Conservation (phyloP, 2,329 filamentous ascomycete species). For the Colletotrichum musae region DNA sequence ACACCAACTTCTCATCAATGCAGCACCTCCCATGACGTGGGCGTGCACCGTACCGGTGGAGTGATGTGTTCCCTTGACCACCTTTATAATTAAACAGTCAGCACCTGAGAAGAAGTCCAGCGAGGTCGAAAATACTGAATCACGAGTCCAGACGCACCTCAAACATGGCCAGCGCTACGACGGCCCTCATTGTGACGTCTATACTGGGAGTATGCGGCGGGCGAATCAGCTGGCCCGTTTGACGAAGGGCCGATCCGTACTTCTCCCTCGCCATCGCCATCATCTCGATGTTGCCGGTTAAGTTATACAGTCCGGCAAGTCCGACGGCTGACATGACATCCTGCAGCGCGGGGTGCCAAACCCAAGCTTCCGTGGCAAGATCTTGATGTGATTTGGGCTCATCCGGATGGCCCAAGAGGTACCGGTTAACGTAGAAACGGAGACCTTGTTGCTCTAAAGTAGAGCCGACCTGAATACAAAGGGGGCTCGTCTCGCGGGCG, state of each 20-base stretch:
- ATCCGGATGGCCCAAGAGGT: constrained; percentile 66
- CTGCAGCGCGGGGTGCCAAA: constrained; percentile 57
- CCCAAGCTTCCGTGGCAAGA: constrained; percentile 53
- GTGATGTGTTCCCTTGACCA: constrained; percentile 62
- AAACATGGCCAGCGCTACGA: constrained; percentile 73
- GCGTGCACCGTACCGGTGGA: constrained; percentile 67
- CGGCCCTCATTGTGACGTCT: constrained; percentile 64
- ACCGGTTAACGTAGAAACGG: constrained; percentile 66
- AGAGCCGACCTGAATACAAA: constrained; percentile 53
- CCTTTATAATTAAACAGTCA: constrained; percentile 48
- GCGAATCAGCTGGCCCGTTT: constrained; percentile 59
- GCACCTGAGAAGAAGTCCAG: too few relatives aligned
- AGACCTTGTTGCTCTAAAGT: constrained; percentile 63
- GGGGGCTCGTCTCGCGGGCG: constrained; percentile 24
- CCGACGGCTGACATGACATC: constrained; percentile 71
- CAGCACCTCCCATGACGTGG: constrained; percentile 72
- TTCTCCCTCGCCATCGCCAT: constrained; percentile 63
- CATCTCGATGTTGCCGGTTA: constrained; percentile 62
- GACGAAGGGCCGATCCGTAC: constrained; percentile 68
- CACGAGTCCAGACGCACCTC: constrained; percentile 60
- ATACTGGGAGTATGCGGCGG: constrained; percentile 52
- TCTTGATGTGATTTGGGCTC: constrained; percentile 58
- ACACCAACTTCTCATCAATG: constrained; percentile 65
- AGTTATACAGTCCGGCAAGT: constrained; percentile 70
- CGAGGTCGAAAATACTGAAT: too few relatives aligned